A percentile compares a stretch with the other conserved stretches of the same genome.
These are phyloP conservation scores for Lactarius quietus DNA, from an alignment of 768 basidiomycete genomes.

Conservation along the genomic window DNA sequence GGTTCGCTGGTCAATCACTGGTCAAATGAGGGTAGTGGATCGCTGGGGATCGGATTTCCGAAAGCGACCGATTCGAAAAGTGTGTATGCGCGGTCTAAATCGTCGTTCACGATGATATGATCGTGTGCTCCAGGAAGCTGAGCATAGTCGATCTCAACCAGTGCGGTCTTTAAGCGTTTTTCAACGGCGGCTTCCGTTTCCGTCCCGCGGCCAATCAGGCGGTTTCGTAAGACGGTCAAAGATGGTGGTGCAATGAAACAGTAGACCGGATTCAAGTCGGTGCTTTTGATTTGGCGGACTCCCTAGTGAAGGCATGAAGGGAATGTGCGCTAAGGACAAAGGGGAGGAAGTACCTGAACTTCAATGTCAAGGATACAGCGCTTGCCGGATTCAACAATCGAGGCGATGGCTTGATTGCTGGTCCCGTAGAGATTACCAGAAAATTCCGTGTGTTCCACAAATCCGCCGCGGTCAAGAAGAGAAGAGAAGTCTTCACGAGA, in stretches of 20 bases:
- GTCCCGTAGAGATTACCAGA: conserved; percentile 94
- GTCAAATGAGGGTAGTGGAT: conserved; percentile 63
- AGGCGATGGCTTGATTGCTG: conserved; percentile 68
- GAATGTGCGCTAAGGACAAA: conserved; percentile 1
- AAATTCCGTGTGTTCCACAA: conserved; percentile 94
- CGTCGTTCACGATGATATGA: conserved; percentile 85
- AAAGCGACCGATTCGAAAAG: conserved; percentile 74
- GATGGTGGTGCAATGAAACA: conserved; percentile 91
- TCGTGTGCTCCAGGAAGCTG: conserved; percentile 72
- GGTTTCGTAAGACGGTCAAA: conserved; percentile 59
- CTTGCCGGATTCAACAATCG: conserved; percentile 62
- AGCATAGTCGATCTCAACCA: conserved; percentile 82
- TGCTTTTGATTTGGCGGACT: conserved; percentile 86
- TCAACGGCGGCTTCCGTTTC: conserved; percentile 70
- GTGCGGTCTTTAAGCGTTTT: conserved; percentile 72
- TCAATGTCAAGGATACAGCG: conserved; percentile 96
- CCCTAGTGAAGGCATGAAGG: conserved; percentile 50
- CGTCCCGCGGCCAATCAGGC: conserved; percentile 79
- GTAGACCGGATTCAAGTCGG: conserved; percentile 78
- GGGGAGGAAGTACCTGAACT: conserved; percentile 62
- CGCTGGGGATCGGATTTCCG: conserved; percentile 58
- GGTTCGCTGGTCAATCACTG: no score
- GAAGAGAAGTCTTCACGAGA: conserved; percentile 63
- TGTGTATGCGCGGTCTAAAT: conserved; percentile 76
- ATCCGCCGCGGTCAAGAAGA: conserved; percentile 66